A percentile compares a stretch with the other conserved stretches of the same genome.
phyloP scores from a whole-genome alignment of 345 rosid species.

The Eucalyptus melliodora region DNA sequence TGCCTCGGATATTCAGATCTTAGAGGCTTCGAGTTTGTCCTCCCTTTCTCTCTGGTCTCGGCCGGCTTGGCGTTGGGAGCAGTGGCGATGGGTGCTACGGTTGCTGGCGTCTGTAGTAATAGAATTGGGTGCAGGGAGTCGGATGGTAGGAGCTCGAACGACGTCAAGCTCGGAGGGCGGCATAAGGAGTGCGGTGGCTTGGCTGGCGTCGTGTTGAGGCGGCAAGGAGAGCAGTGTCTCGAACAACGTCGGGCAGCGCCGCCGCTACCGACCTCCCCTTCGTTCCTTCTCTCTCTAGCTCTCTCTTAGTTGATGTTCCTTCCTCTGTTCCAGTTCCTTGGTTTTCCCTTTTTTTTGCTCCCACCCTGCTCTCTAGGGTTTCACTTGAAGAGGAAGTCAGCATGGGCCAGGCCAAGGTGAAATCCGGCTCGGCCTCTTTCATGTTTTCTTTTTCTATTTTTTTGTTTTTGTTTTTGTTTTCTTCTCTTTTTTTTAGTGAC shows the following conservation, averaged over 20 bases:
- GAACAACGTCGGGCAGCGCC: fast-evolving
- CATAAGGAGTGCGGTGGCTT: too few relatives aligned
- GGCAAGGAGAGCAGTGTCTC: fast-evolving
- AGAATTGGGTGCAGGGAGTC: fast-evolving
- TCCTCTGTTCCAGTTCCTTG: too few relatives aligned
- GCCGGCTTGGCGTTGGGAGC: fast-evolving
- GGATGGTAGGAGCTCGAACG: fast-evolving
- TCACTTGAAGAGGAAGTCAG: fast-evolving
- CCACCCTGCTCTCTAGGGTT: too few relatives aligned
- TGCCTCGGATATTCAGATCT: fast-evolving
- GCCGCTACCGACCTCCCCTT: fast-evolving
- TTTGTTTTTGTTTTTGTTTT: too few relatives aligned
- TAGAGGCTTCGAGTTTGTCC: too few relatives aligned
- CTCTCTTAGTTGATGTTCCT: fast-evolving
- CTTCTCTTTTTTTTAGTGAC: fast-evolving
- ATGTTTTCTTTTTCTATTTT: too few relatives aligned
- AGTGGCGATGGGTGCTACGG: fast-evolving
- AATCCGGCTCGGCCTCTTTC: fast-evolving
- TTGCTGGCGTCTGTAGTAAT: fast-evolving
- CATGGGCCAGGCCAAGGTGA: too few relatives aligned
- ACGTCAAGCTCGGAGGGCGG: fast-evolving
- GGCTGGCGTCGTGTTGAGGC: too few relatives aligned
- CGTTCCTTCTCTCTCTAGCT: too few relatives aligned
- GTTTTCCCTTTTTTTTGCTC: too few relatives aligned
- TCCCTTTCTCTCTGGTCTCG: too few relatives aligned